Conservation (phyloP, 2,329 filamentous ascomycete genomes). For the Cercospora sojina region DNA sequence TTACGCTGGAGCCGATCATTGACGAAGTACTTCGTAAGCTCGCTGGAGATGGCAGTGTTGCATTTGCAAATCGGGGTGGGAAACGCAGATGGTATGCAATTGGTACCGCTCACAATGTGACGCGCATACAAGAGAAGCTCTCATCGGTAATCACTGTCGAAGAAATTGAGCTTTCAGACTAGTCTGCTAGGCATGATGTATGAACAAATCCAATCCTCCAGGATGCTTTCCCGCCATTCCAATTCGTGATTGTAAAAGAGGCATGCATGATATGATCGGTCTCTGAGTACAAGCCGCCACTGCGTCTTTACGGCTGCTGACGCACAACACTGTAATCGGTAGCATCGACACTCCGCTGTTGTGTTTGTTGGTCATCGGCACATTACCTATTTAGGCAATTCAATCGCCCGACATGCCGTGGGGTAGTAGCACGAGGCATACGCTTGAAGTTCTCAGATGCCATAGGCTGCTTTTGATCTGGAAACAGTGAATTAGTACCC, state of each 20-base stretch:
- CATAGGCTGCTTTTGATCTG: not conserved
- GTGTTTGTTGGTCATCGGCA: not conserved
- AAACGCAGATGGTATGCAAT: not conserved
- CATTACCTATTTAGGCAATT: not conserved
- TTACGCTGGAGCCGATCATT: slow-evolving; percentile 81
- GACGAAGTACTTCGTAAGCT: slow-evolving; percentile 63
- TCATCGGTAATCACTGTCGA: not conserved
- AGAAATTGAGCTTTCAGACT: not conserved
- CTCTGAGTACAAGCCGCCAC: not conserved
- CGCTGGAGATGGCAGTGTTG: slow-evolving; percentile 39
- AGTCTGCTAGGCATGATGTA: not conserved
- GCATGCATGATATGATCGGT: not conserved
- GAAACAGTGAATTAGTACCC: not conserved
- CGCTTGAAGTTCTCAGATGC: not conserved
- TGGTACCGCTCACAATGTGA: not conserved
- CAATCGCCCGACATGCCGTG: not conserved
- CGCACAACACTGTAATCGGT: not conserved
- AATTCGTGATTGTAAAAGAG: not conserved
- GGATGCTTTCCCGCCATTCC: not conserved
- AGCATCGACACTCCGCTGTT: not conserved
- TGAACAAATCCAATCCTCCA: not conserved
- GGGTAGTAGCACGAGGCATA: not conserved
- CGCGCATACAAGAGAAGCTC: not conserved
- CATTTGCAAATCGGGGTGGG: not conserved
- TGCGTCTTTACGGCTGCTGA: not conserved